A percentile compares a stretch with the other conserved stretches of the same genome.
Evolutionary conservation across 148 eudicot genomes (phyloP).

Genomic region (Rhododendron vialii): DNA sequence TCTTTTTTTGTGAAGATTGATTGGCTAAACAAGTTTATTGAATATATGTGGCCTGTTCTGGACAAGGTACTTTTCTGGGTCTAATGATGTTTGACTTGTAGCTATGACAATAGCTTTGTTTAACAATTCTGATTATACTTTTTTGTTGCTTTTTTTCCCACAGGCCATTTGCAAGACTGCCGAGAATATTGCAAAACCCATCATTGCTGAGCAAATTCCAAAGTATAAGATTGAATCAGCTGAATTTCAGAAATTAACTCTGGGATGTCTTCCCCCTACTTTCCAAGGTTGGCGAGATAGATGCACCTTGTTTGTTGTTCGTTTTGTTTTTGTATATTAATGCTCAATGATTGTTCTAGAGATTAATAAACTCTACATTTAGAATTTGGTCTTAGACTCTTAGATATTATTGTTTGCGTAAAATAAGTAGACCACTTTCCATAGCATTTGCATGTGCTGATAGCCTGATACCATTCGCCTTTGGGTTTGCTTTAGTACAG

Average conservation of each 20-base stretch:
- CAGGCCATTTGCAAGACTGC: constrained; percentile 91
- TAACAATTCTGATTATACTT: background rate
- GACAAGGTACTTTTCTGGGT: constrained; percentile 51
- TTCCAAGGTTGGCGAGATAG: constrained; percentile 56
- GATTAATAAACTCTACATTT: background rate
- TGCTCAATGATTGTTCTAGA: background rate
- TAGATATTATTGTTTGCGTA: background rate
- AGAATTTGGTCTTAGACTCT: background rate
- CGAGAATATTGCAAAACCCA: constrained; percentile 67
- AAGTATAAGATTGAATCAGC: constrained; percentile 81
- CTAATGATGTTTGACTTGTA: background rate
- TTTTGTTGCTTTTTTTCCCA: background rate
- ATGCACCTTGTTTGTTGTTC: background rate
- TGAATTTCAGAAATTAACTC: constrained; percentile 66
- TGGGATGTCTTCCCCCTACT: constrained; percentile 85
- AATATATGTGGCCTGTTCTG: constrained; percentile 76
- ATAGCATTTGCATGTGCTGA: background rate
- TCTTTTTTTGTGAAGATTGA: constrained; percentile 45
- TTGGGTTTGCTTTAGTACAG: background rate
- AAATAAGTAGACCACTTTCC: background rate
- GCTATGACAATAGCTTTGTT: background rate
- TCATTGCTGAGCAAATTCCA: constrained; percentile 85
- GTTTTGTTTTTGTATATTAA: background rate
- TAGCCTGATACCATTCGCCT: background rate
- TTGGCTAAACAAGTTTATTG: constrained; percentile 86